Percentiles rank a stretch among this genome's conserved stretches.
These are phyloP conservation scores for Kodamaea suecica DNA, from an alignment of 1,139 yeast genomes.

Conservation along the genomic window DNA sequence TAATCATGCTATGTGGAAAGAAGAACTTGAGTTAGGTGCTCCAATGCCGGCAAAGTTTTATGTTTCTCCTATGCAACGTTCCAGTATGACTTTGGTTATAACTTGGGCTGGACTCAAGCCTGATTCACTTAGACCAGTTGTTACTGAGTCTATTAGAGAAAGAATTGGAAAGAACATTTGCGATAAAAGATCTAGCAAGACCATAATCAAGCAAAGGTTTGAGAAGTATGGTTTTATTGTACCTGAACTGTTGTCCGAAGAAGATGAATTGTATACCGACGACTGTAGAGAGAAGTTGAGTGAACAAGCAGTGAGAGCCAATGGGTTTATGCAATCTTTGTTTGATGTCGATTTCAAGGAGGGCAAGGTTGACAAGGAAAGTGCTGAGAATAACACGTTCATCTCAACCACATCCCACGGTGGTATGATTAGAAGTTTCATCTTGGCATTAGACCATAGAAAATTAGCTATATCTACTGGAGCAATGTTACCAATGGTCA, in stretches of 20 bases:
- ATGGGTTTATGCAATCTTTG: conserved; percentile 19
- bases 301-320: conserved; percentile 21
- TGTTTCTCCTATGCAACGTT: conserved; percentile 25
- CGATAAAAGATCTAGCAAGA: conserved; percentile 25
- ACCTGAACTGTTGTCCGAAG: conserved; percentile 19
- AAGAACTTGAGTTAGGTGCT: conserved; percentile 18
- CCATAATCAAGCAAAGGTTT: conserved; percentile 37
- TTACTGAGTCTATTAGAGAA: conserved; percentile 16
- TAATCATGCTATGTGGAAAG: conserved; percentile 20
- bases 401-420: conserved; percentile 27
- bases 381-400: conserved; percentile 15
- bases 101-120: conserved; percentile 24
- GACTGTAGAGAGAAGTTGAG: conserved; percentile 18
- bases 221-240: conserved; percentile 31
- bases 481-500: conserved; percentile 30
- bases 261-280: conserved; percentile 17
- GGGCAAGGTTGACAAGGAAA: conserved; percentile 15
- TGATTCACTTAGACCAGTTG: conserved; percentile 12
- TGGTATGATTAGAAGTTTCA: conserved; percentile 23
- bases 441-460: conserved; percentile 23
- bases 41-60: conserved; percentile 24
- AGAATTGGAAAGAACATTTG: conserved; percentile 21
- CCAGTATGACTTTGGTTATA: conserved; percentile 19
- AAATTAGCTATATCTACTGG: conserved; percentile 29
- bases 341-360: conserved; percentile 21